Base-by-base conservation (phyloP, 176 grass and related monocot species). In the Chrysopogon serrulatus region DNA sequence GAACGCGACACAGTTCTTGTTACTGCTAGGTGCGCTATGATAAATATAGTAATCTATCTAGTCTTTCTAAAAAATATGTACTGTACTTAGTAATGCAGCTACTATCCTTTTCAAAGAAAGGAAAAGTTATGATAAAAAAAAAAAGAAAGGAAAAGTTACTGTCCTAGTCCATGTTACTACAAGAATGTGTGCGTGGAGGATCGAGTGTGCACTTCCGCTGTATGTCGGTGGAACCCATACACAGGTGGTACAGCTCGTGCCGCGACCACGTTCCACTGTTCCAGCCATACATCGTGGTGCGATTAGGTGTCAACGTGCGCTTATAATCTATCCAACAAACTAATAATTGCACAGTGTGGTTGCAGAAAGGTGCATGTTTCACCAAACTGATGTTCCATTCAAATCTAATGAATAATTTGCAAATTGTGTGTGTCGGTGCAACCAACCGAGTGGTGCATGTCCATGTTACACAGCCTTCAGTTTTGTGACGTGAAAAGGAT, bases 371-470 rank as follows among this genome's bases (percentile, higher is more conserved):
- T 35, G 28, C 76, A 40, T 79, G 76, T 51, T 30, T 16, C 56
- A 80, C 66, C 76, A 72, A 27, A 62, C 37, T 45, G 26, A 71
- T 32, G 31, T 7, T 45, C 31, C 53, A 11, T 63, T 63, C 21
- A 26, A 70, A 69, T 33, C 15, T 13, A 74, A 74, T 31, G 19
- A 10, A 10, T 47, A 73, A 44, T n/a, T n/a, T n/a, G n/a, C n/a
- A n/a, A n/a, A n/a, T 36, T 16, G 7, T 34, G 7, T 31, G 53
- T 51, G 76, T 86, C 68, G 74, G 84, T 73, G 67, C 84, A 40
- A 31, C 43, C 48, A 36, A 44, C n/a, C n/a, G 13, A 74, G 9
- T 71, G 39, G n/a, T 23, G 21, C 4, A 8, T n/a, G n/a, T n/a
- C n/a, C n/a, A n/a, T n/a, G n/a, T n/a, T n/a, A n/a, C n/a, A n/a